phyloP scores from a whole-genome alignment of 371 early-diverging fungal species.

The Rhizopus stolonifer region DNA sequence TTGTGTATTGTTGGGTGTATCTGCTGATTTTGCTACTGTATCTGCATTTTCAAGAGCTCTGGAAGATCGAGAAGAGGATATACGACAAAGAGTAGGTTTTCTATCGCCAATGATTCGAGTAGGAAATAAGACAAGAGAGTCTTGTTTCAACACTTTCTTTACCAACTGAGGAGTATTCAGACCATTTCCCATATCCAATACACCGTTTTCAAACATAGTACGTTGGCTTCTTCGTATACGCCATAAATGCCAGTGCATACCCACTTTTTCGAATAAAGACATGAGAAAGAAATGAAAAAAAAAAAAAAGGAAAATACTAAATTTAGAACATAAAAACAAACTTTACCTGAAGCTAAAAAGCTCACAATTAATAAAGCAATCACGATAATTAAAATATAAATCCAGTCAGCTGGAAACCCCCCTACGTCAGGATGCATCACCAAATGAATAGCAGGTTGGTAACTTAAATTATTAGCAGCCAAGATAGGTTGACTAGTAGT shows the following conservation, averaged over 20 bases:
- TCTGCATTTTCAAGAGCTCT: slow-evolving; percentile 39
- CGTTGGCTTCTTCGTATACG: slow-evolving; percentile 46
- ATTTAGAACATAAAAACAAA: slow-evolving; percentile 11
- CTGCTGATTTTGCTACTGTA: slow-evolving; percentile 12
- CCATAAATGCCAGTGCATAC: slow-evolving; percentile 55
- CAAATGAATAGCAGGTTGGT: slow-evolving; percentile 32
- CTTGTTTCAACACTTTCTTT: slow-evolving; percentile 32
- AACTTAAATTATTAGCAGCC: slow-evolving; percentile 9
- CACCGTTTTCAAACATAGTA: slow-evolving; percentile 34
- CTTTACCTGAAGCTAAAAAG: slow-evolving; percentile 52
- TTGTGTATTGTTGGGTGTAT: neutral
- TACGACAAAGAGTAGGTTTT: slow-evolving; percentile 1
- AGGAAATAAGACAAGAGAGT: slow-evolving; percentile 32
- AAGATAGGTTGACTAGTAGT: slow-evolving; percentile 12
- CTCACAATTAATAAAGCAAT: slow-evolving; percentile 55
- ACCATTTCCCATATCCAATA: slow-evolving; percentile 12
- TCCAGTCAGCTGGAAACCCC: slow-evolving; percentile 55
- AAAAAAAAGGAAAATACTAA: slow-evolving; percentile 5
- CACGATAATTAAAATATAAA: slow-evolving; percentile 56
- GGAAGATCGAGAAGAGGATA: slow-evolving; percentile 25
- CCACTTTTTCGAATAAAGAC: slow-evolving; percentile 27
- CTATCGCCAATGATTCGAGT: slow-evolving; percentile 39
- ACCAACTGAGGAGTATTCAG: slow-evolving; percentile 8
- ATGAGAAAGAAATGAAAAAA: slow-evolving; percentile 2
- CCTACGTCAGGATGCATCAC: slow-evolving; percentile 42